Conservation (phyloP, 2,329 filamentous ascomycete genomes). For the Pseudogymnoascus pannorum region DNA sequence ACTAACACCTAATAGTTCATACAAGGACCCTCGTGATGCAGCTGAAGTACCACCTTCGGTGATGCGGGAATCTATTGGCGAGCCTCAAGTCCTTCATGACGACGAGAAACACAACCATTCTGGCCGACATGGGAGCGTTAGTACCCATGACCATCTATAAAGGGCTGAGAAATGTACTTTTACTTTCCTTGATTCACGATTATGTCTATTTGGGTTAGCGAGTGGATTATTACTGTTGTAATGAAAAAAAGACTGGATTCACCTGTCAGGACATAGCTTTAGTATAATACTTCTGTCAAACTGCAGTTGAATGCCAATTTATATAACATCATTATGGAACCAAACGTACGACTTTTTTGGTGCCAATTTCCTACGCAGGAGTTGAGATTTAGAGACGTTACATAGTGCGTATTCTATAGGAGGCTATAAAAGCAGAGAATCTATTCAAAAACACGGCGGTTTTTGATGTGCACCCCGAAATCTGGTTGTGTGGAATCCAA, state of each 20-base stretch:
- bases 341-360: too few species aligned
- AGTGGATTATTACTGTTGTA: background rate
- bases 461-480: too few species aligned
- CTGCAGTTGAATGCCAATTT: too few species aligned
- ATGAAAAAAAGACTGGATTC: background rate
- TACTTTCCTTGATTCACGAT: background rate
- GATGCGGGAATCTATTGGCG: constrained; percentile 40
- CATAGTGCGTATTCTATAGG: too few species aligned
- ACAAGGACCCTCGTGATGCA: constrained; percentile 45
- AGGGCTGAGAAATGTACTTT: constrained; percentile 2
- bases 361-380: too few species aligned
- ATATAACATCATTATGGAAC: too few species aligned
- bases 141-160: constrained; percentile 5
- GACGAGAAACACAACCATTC: constrained; percentile 37
- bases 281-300: background rate
- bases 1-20: background rate
- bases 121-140: constrained; percentile 37
- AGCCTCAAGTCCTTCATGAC: constrained; percentile 38
- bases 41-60: constrained; percentile 51
- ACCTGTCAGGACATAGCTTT: background rate
- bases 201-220: background rate
- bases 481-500: too few species aligned
- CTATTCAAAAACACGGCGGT: too few species aligned
- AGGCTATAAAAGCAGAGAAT: too few species aligned
- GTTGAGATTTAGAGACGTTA: too few species aligned